Base-by-base conservation (phyloP, 768 basidiomycete species). In the Mycena maculata region DNA sequence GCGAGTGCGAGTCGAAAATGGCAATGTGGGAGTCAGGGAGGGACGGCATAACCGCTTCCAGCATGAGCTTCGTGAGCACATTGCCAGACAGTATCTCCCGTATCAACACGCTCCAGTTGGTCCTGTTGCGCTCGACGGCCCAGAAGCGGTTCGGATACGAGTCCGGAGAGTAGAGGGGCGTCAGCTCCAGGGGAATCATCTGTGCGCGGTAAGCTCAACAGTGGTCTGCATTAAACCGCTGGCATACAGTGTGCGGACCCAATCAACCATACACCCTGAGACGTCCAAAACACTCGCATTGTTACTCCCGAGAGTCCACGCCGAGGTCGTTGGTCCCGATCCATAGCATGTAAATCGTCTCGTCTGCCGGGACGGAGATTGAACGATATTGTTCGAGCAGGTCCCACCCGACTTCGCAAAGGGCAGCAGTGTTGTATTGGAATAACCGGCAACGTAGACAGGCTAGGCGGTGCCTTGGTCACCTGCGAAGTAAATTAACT, bases 241-340 rank as follows among this genome's bases (percentile, higher is more conserved):
- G 10, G 82, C 73, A 70, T 90, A 89, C 39, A 91, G 72, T 3
- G 77, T 77, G 64, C 81, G 85, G 22, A 91, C 80, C 84, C 87
- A 90, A 60, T 88, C 84, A 3, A 90, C 77, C 74, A 86, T 86
- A 70, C 90, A 91, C n/a, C 72, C 73, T 18, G 84, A 80, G 0
- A 88, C 87, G 56, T 89, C 81, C 11, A 89, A 87, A 15, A 87
- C 85, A 63, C 76, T 62, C 1, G 67, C 60, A 62, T 82, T 80
- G 48, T 64, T 57, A 27, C 79, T 79, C 1, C 87, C 88, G 77
- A 4, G 85, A 83, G 58, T 79, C 79, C 7, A 72, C 81, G 4
- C 90, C 90, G 11, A 91, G 81, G 70, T 91, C 90, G 70, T 87
- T 88, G 5, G 87, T 88, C 15, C 90, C 89, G 63, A 91, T 88